Evolutionary conservation across 208 protist species (phyloP).

Genomic region (Acanthamoeba rhysodes): DNA sequence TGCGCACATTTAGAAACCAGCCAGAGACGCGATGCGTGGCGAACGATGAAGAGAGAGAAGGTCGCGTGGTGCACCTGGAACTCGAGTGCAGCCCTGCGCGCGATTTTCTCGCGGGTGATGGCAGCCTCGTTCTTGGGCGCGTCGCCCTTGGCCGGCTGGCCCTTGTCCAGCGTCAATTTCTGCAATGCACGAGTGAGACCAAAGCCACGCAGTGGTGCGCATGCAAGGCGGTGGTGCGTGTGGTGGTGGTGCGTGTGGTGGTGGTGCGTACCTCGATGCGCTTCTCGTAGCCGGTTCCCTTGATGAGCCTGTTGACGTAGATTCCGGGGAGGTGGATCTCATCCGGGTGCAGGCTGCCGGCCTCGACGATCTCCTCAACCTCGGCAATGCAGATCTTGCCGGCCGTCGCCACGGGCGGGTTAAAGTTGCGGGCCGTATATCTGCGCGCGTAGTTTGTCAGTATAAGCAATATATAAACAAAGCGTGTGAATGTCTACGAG

Average conservation of each 20-base stretch:
- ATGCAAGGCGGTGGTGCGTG: background rate
- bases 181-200: conserved; percentile 15
- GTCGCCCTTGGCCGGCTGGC: conserved; percentile 62
- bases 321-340: conserved; percentile 96
- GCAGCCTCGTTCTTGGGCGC: conserved; percentile 61
- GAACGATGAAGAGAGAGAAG: background rate
- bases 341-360: conserved; percentile 95
- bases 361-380: conserved; percentile 96
- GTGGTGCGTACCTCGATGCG: conserved; percentile 84
- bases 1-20: too few relatives aligned
- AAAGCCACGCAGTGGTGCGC: background rate
- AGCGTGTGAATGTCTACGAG: background rate
- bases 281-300: conserved; percentile 86
- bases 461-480: too few relatives aligned
- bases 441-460: conserved; percentile 86
- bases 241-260: background rate
- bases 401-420: conserved; percentile 93
- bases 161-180: conserved; percentile 78
- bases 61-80: conserved; percentile 86
- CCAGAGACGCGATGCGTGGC: too few relatives aligned
- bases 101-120: conserved; percentile 92
- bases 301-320: conserved; percentile 95
- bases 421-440: conserved; percentile 97
- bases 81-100: conserved; percentile 95
- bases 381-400: conserved; percentile 96